Conservation (phyloP, 148 eudicot species). For the Vaccinium darrowii region DNA sequence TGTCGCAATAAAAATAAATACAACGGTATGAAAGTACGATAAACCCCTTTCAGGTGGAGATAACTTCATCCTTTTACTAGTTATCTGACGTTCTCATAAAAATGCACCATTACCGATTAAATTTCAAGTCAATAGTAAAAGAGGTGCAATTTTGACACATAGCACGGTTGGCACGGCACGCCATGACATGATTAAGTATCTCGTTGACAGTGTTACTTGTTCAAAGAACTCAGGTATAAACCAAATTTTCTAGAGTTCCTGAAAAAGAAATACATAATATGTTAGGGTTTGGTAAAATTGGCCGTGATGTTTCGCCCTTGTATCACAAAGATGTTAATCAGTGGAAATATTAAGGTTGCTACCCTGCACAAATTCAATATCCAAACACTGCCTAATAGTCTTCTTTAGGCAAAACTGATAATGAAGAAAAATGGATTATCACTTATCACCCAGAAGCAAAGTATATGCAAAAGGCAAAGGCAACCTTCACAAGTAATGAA, state of each 20-base stretch:
- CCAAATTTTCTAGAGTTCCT: neutral
- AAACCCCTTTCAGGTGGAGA: neutral
- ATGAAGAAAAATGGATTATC: neutral
- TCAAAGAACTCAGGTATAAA: neutral
- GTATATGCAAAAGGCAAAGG: neutral
- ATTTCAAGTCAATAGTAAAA: neutral
- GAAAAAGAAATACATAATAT: neutral
- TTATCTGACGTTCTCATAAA: neutral
- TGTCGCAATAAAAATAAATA: neutral
- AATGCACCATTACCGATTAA: neutral
- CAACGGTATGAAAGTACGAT: neutral
- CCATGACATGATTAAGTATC: too few species aligned
- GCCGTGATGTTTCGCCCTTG: neutral
- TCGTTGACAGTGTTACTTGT: neutral
- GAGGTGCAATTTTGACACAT: neutral
- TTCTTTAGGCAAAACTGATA: neutral
- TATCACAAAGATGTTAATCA: neutral
- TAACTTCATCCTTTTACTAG: neutral
- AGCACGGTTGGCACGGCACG: too few species aligned
- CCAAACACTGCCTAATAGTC: neutral
- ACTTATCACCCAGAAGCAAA: neutral
- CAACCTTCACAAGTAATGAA: neutral
- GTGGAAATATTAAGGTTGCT: neutral
- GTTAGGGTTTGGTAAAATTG: neutral
- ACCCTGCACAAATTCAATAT: neutral